These are phyloP conservation scores for Lasiodiplodia hormozganensis DNA, from an alignment of 2,329 filamentous ascomycete species.

Conservation along the genomic window DNA sequence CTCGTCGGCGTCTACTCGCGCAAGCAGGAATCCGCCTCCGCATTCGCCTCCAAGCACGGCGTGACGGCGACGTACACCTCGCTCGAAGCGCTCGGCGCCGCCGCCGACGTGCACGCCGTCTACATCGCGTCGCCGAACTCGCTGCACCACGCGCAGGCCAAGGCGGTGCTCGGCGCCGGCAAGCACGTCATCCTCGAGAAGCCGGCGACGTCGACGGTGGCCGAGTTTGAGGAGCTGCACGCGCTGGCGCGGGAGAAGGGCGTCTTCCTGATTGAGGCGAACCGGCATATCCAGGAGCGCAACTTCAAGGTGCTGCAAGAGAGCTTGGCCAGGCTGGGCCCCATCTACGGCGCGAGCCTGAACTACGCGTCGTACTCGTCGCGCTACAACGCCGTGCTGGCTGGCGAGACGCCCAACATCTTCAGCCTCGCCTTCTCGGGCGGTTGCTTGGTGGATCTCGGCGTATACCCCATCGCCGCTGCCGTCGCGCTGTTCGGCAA, in stretches of 20 bases:
- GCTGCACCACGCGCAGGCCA: conserved; percentile 55
- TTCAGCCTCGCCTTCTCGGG: conserved; percentile 57
- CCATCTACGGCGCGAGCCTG: conserved; percentile 53
- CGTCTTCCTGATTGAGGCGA: conserved; percentile 57
- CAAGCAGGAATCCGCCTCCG: conserved; percentile 49
- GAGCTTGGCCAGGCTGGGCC: conserved; percentile 48
- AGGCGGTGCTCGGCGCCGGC: conserved; percentile 49
- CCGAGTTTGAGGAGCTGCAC: conserved; percentile 54
- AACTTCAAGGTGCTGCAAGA: conserved; percentile 55
- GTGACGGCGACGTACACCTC: conserved; percentile 47
- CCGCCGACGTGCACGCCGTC: conserved; percentile 49
- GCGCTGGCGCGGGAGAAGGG: conserved; percentile 48
- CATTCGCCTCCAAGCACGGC: conserved; percentile 52
- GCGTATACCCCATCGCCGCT: conserved; percentile 56
- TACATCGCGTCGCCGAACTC: conserved; percentile 60
- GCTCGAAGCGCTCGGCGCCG: conserved; percentile 47
- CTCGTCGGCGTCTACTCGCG: conserved; percentile 57
- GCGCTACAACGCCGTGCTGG: conserved; percentile 56
- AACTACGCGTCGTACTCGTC: conserved; percentile 54
- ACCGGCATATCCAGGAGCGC: conserved; percentile 57
- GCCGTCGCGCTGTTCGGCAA: conserved; percentile 57
- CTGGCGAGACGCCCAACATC: conserved; percentile 56
- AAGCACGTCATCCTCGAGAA: conserved; percentile 61
- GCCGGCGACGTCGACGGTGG: conserved; percentile 52
- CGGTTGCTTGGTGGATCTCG: conserved; percentile 56